Conservation (phyloP, 2,329 filamentous ascomycete genomes). For the Raffaelea deltoideospora region DNA sequence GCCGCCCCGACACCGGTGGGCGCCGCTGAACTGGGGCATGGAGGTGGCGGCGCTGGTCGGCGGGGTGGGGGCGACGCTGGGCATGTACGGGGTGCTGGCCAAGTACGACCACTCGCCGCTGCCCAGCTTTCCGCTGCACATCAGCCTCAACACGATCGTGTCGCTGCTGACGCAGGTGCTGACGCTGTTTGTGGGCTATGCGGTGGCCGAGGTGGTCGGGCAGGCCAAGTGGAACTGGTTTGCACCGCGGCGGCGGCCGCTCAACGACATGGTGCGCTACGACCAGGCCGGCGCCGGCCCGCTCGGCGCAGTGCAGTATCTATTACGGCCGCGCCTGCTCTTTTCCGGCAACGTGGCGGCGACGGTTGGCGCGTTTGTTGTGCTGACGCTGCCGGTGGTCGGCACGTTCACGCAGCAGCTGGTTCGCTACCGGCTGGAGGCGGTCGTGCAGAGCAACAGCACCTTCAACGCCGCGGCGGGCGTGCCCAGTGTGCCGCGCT, state of each 20-base stretch:
- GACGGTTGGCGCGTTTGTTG: background rate
- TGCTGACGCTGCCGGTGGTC: background rate
- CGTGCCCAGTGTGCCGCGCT: background rate
- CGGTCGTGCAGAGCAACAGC: background rate
- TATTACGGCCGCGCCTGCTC: background rate
- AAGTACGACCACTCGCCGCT: constrained; percentile 1
- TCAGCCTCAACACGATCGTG: constrained; percentile 3
- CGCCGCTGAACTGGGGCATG: background rate
- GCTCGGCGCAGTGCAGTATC: constrained; percentile 1
- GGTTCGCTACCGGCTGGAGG: background rate
- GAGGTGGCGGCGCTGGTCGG: background rate
- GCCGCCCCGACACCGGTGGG: too few relatives aligned
- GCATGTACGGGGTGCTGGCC: background rate
- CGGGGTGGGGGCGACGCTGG: background rate
- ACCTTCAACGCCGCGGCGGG: background rate
- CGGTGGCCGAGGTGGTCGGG: background rate
- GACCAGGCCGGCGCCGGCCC: background rate
- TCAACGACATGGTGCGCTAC: background rate
- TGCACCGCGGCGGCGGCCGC: background rate
- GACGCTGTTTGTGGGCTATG: background rate
- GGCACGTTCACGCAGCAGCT: constrained; percentile 2
- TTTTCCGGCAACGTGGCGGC: background rate
- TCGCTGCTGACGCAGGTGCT: constrained; percentile 3
- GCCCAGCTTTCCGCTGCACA: background rate
- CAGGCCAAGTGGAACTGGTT: constrained; percentile 4